These are phyloP conservation scores for Leptosphaerulina australis DNA, from an alignment of 2,329 filamentous ascomycete species.

Conservation along the genomic window DNA sequence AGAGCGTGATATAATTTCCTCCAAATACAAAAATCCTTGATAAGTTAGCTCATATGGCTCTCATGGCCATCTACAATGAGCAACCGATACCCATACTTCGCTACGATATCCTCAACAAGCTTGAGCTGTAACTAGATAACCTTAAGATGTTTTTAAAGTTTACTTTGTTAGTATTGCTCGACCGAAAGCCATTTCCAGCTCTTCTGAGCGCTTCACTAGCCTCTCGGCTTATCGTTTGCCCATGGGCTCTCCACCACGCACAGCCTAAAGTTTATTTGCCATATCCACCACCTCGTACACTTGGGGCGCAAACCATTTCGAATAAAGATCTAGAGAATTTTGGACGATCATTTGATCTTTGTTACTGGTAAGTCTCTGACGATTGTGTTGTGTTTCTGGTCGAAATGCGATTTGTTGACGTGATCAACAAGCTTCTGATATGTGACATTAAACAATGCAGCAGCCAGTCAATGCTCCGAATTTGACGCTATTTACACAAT, in stretches of 20 bases:
- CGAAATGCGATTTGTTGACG: not conserved
- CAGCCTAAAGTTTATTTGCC: conserved; percentile 29
- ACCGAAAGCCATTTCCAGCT: conserved; percentile 23
- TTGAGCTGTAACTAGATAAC: conserved; percentile 6
- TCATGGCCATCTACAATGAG: conserved; percentile 23
- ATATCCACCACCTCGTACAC: conserved; percentile 25
- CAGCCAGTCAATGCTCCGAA: not conserved
- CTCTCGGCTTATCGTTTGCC: no score
- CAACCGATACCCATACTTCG: conserved; percentile 18
- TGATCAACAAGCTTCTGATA: no score
- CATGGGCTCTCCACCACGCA: no score
- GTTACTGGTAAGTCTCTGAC: conserved; percentile 13
- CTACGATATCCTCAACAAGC: conserved; percentile 14
- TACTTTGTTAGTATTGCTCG: conserved; percentile 11
- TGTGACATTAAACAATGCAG: no score
- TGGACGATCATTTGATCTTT: conserved; percentile 23
- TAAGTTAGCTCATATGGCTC: conserved; percentile 18
- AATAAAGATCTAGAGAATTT: conserved; percentile 26
- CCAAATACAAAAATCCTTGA: conserved; percentile 16
- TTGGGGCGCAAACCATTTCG: conserved; percentile 15
- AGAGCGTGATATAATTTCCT: conserved; percentile 22
- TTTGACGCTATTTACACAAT: not conserved
- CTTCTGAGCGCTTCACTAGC: conserved; percentile 24
- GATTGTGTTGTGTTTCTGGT: conserved; percentile 1
- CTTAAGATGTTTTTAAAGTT: conserved; percentile 16